phyloP scores from a whole-genome alignment of 2,329 filamentous ascomycete genomes.

The Uncinocarpus reesii region DNA sequence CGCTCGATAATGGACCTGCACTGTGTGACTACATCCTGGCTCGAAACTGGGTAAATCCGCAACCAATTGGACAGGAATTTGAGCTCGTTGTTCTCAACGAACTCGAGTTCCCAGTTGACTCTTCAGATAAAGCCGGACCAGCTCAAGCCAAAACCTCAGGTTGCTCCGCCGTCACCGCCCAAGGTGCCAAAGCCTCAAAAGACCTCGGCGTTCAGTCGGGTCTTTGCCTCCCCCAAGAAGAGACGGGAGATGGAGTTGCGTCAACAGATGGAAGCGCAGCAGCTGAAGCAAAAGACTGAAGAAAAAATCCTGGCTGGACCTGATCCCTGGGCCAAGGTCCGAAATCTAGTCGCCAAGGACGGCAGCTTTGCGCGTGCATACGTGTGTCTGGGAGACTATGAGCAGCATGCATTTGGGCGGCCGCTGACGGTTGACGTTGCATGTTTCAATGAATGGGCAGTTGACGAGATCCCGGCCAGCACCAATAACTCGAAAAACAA shows the following conservation, averaged over 20 bases:
- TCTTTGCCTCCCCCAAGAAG: conserved; percentile 93
- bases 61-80: conserved; percentile 94
- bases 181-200: conserved; percentile 60
- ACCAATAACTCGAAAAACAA: conserved; percentile 92
- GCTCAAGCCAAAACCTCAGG: conserved; percentile 49
- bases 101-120: conserved; percentile 95
- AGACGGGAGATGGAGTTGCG: conserved; percentile 85
- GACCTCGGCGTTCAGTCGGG: conserved; percentile 77
- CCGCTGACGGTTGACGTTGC: conserved; percentile 80
- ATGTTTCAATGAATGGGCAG: conserved; percentile 98
- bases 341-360: conserved; percentile 76
- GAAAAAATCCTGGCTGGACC: conserved; percentile 48
- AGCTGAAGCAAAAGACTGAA: conserved; percentile 55
- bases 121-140: conserved; percentile 90
- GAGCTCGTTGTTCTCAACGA: conserved; percentile 95
- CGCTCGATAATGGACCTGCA: conserved; percentile 96
- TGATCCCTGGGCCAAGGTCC: conserved; percentile 67
- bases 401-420: conserved; percentile 75
- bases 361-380: conserved; percentile 93
- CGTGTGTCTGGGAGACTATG: conserved; percentile 86
- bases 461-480: conserved; percentile 53
- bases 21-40: conserved; percentile 91
- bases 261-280: conserved; percentile 71
- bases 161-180: conserved; percentile 44
- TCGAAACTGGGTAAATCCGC: conserved; percentile 85